Evolutionary conservation across 805 yeast species (phyloP), one percentile per base, ranked within the genome.

Genomic region (Debaryomyces prosopidis): DNA sequence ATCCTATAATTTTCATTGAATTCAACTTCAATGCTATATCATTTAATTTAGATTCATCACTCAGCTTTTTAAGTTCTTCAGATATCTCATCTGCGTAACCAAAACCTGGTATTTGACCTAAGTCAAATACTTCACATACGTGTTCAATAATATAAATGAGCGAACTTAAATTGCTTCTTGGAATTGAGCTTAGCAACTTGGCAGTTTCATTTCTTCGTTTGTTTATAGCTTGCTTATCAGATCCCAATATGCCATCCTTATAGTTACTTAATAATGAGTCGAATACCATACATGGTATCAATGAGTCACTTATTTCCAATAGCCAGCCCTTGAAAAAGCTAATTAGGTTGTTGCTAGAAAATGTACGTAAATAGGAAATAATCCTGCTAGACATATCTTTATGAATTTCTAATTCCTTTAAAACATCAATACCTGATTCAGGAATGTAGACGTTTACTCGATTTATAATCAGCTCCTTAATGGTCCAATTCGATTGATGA

Each of bases 251-350:
- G 38, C 15, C 30, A 14, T 45, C 42, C 23, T 49, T 52, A 45
- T 61, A 66, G 17, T 45, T 44, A 11, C 50, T 51, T 10, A 61
- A 40, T 19, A 69, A 48, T 12, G 68, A 49, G 33, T 72, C 77
- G 49, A 58, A 69, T 5, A 69, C 63, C 50, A 68, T 62, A 43
- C 71, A 71, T 0, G 77, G 77, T 11, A 73, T 69, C 18, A 71
- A 48, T 0, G 76, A 67, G 44, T 73, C 77, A 32, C 65, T 60
- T 11, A 65, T 60, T 46, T 73, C 76, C 6, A 73, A 53, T 18
- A 72, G 54, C 77, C 77, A 73, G 45, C 60, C 61, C 43, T 66
- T 68, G 26, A 68, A 33, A 43, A 70, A 71, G 43, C 66, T 69
- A 4, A 70, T 50, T 27, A 65, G 44, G 5, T 49, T 40, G 1